phyloP scores from a whole-genome alignment of 2,329 filamentous ascomycete species.

The Aureobasidium namibiae region DNA sequence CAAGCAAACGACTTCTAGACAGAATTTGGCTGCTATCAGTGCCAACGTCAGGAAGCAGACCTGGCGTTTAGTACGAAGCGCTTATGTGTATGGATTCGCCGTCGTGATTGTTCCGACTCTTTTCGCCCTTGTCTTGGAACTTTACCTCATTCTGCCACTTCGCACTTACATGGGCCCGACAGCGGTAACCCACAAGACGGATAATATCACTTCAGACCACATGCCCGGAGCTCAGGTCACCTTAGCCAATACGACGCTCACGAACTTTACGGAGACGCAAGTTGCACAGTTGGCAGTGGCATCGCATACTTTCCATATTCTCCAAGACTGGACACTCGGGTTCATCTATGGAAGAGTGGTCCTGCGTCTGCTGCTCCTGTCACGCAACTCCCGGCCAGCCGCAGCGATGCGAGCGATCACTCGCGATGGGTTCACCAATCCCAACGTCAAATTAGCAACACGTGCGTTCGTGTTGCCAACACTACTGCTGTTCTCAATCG shows the following conservation, averaged over 20 bases:
- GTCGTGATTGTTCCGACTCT: conserved; percentile 73
- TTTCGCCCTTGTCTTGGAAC: conserved; percentile 70
- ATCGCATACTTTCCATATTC: conserved; percentile 68
- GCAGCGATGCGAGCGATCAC: conserved; percentile 67
- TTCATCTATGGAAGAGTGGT: conserved; percentile 81
- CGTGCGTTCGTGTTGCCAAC: conserved; percentile 79
- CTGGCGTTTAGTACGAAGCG: conserved; percentile 42
- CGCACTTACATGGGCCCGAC: conserved; percentile 58
- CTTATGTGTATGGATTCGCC: conserved; percentile 69
- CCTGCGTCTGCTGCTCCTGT: conserved; percentile 58
- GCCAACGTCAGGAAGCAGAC: conserved; percentile 18
- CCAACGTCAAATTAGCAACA: conserved; percentile 70
- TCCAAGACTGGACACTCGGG: conserved; percentile 91
- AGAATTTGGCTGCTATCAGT: conserved; percentile 21
- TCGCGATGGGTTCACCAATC: conserved; percentile 63
- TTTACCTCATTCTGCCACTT: conserved; percentile 80
- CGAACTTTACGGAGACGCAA: not conserved
- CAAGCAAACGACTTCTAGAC: conserved; percentile 15
- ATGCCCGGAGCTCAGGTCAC: conserved; percentile 13
- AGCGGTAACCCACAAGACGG: not conserved
- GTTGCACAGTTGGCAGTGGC: not conserved
- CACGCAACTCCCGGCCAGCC: conserved; percentile 62
- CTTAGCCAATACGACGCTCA: not conserved
- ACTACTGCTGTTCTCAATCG: conserved; percentile 49
- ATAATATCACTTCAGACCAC: conserved; percentile 9